Evolutionary conservation across 176 grass and related monocot species (phyloP), one percentile per base, ranked within the genome.

Genomic region (Bonia amplexicaulis): DNA sequence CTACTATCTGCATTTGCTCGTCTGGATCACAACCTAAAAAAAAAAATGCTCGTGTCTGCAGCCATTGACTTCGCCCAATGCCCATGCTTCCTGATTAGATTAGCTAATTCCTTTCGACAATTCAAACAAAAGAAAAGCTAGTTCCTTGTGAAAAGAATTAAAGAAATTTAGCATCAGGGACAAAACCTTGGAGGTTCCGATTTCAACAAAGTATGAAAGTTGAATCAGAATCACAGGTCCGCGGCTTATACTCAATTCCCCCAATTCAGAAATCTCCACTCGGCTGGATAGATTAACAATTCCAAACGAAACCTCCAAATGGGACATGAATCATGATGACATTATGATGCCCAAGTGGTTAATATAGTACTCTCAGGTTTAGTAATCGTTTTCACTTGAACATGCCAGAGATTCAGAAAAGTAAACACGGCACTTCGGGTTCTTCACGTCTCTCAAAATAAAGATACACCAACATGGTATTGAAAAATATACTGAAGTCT

Each of bases 401-500:
- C 35, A 66, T 41, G 17, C 6, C n/a, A 37, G 22, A 20, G 74
- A 27, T 44, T 54, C 63, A 71, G 52, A 76, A 40, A 81, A 53
- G 23, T 27, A 54, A 77, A 49, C 40, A 63, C n/a, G 20, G 16
- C 51, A 60, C 3, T 66, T 73, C 64, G 25, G 25, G 73, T 58
- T 86, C 64, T 39, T 64, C 45, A 82, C 83, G 83, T 37, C 83
- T 86, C 78, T 71, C 16, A n/a, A 11, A 41, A 41, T 17, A 62
- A 77, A 69, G 16, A 70, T 3, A 45, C 23, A 53, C 16, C n/a
- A 27, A 19, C 51, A 26, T 45, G 25, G 41, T 2, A 9, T 58
- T 51, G 19, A 26, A 11, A 82, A 51, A 41, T 31, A 52, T 5
- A 3, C 67, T 19, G 11, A 26, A 17, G 31, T 33, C 20, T n/a